A percentile compares a stretch with the other conserved stretches of the same genome.
Conservation (phyloP, 331 rosid genomes). For the Cydonia oblonga region DNA sequence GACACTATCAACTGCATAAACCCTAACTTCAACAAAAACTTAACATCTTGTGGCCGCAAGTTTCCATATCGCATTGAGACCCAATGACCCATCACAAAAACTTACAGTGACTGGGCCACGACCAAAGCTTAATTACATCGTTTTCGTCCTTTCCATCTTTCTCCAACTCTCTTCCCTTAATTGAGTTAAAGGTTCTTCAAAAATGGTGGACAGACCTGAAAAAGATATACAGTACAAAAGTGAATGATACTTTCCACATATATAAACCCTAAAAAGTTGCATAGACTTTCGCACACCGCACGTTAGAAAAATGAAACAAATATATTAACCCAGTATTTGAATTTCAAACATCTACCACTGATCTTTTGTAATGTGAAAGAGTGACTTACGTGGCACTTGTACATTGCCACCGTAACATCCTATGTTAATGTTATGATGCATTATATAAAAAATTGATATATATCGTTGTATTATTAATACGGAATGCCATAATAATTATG, state of each 20-base stretch:
- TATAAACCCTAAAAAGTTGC: constrained; percentile 2
- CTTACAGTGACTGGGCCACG: not conserved
- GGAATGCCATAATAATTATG: no score
- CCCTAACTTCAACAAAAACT: not conserved
- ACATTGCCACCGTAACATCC: no score
- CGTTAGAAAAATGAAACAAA: not conserved
- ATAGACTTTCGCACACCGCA: not conserved
- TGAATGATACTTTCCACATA: constrained; percentile 9
- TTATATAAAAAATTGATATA: no score
- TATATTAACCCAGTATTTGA: constrained; percentile 1
- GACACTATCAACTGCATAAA: not conserved
- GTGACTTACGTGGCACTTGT: no score
- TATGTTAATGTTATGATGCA: not conserved
- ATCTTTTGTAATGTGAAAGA: no score
- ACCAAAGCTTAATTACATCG: constrained; percentile 12
- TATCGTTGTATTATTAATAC: not conserved
- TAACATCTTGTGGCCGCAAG: not conserved
- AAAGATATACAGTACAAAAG: constrained; percentile 10
- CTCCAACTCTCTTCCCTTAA: constrained; percentile 21
- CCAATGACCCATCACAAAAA: not conserved
- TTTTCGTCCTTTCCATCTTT: constrained; percentile 35
- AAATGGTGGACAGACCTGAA: constrained; percentile 52
- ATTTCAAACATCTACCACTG: constrained; percentile 11
- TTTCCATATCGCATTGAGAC: not conserved
- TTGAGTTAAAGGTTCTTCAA: constrained; percentile 29